phyloP scores from a whole-genome alignment of 768 basidiomycete genomes.

The Mycena maculata region DNA sequence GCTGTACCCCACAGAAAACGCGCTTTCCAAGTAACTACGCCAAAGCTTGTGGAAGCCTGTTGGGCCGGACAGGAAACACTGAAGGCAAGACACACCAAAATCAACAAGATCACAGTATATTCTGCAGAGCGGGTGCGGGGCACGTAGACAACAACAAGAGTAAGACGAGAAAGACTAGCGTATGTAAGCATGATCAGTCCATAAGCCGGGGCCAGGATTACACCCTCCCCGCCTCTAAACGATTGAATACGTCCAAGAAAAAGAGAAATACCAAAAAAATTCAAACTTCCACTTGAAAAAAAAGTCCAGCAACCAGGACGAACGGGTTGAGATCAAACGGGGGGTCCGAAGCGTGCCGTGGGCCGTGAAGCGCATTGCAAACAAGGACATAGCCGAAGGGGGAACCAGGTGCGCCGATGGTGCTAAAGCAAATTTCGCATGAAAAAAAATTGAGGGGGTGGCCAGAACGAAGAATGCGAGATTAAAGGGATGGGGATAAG shows the following conservation, averaged over 20 bases:
- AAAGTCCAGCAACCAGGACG: not conserved
- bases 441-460: not conserved
- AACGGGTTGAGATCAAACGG: no score
- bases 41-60: conserved; percentile 9
- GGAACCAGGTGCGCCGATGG: conserved; percentile 1
- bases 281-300: not conserved
- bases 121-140: not conserved
- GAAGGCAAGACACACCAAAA: not conserved
- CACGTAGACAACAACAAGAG: not conserved
- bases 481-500: not conserved
- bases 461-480: conserved; percentile 15
- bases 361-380: no score
- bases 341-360: no score
- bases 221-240: conserved; percentile 7
- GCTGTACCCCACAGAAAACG: no score
- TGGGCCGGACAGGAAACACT: conserved; percentile 13
- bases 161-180: not conserved
- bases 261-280: not conserved
- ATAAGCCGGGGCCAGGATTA: not conserved
- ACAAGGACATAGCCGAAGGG: not conserved
- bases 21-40: no score
- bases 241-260: not conserved
- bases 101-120: conserved; percentile 7
- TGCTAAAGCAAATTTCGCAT: not conserved
- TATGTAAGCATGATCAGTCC: not conserved